A percentile compares a stretch with the other conserved stretches of the same genome.
phyloP scores from a whole-genome alignment of 1,139 yeast genomes.

The Debaryomycetaceae sp. region DNA sequence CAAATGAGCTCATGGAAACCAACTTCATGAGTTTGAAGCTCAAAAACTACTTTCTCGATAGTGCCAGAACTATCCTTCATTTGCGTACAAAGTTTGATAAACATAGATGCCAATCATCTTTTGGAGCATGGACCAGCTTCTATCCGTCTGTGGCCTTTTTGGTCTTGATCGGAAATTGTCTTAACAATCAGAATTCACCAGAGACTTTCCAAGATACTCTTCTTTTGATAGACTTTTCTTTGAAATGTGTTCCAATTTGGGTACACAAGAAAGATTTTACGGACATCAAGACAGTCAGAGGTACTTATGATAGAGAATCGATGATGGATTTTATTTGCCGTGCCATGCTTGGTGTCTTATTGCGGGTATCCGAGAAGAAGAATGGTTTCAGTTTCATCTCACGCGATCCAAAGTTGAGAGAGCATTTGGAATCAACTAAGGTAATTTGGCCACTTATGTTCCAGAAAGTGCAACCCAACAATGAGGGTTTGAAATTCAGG shows the following conservation, averaged over 20 bases:
- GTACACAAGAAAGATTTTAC: slow-evolving; percentile 6
- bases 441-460: not conserved
- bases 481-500: not conserved
- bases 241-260: slow-evolving; percentile 17
- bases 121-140: slow-evolving; percentile 30
- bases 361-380: slow-evolving; percentile 22
- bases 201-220: slow-evolving; percentile 28
- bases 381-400: slow-evolving; percentile 14
- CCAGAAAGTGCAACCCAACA: not conserved
- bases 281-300: slow-evolving; percentile 8
- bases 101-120: slow-evolving; percentile 18
- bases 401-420: slow-evolving; percentile 13
- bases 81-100: slow-evolving; percentile 19
- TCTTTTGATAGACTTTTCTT: slow-evolving; percentile 26
- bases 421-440: slow-evolving; percentile 16
- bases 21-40: slow-evolving; percentile 14
- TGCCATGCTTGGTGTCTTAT: slow-evolving; percentile 21
- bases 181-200: slow-evolving; percentile 27
- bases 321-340: slow-evolving; percentile 20
- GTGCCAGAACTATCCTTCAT: slow-evolving; percentile 35
- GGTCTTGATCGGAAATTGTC: slow-evolving; percentile 26
- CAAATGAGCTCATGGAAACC: slow-evolving; percentile 13
- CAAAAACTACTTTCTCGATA: slow-evolving; percentile 25
- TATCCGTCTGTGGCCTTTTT: slow-evolving; percentile 36
- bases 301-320: slow-evolving; percentile 18